Base-by-base conservation (phyloP, 768 basidiomycete species). In the Termitomyces sp. region DNA sequence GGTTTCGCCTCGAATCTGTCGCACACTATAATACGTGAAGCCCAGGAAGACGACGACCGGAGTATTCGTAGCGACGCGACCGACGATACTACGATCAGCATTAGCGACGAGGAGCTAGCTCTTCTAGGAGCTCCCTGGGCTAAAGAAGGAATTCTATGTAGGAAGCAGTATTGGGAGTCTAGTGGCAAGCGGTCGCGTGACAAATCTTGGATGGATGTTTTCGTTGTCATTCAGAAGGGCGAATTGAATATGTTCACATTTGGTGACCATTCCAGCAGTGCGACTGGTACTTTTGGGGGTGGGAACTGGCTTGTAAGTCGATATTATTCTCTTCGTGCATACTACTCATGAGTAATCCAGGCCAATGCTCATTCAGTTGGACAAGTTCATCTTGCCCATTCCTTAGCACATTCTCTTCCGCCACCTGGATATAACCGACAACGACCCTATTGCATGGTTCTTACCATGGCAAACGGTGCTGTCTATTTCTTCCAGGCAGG, bases 401-500 rank as follows among this genome's bases (percentile, higher is more conserved):
- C 93, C 0, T 72, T 97, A 56, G 87, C 94, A 1, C 91, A 94
- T 65, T 79, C 88, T 2, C 73, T 98, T 47, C 95, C 96, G 2
- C 86, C 91, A 1, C 94, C 94, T 0, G 95, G 96, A 31, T 97
- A 97, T 74, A 92, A 88, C 67, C 77, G 88, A 26, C 86, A 92
- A 67, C 86, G 96, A 20, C 94, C 96, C 5, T 82, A 96, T 67
- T 97, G 94, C 70, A 96, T 99, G 87, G 93, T 94, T 12, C 75
- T 99, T 48, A 94, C 94, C 1, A 78, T 95, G 54, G 78, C 95
- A 6, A 86, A 85, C 63, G 94, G 94, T 10, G 92, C 87, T 3
- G 90, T 94, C n/a, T 96, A 88, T 71, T 97, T 98, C 76, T 97
- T 97, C 79, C 97, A 99, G 72, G 94, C 96, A 1, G 97, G 97